Conservation (phyloP, 805 yeast genomes). For the Ogataea ramenticola region DNA sequence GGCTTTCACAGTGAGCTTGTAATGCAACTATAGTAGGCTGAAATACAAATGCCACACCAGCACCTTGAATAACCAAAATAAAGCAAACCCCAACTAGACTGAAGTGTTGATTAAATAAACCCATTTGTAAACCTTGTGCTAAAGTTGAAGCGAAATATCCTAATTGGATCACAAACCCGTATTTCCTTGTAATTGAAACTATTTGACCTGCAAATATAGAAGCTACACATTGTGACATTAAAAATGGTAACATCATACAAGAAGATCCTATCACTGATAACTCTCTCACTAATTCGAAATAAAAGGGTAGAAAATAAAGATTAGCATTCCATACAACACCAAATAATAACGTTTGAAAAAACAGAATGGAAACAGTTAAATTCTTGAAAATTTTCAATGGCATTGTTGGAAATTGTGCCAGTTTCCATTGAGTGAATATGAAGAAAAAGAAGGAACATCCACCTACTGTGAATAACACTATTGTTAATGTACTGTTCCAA, state of each 20-base stretch:
- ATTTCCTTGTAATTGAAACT: constrained; percentile 36
- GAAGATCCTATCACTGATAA: constrained; percentile 32
- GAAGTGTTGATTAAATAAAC: constrained; percentile 22
- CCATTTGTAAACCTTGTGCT: constrained; percentile 32
- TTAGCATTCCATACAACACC: constrained; percentile 43
- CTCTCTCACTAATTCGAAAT: constrained; percentile 39
- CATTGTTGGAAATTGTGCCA: constrained; percentile 45
- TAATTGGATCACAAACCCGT: constrained; percentile 29
- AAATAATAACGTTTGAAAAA: constrained; percentile 35
- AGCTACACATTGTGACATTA: constrained; percentile 32
- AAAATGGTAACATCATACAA: constrained; percentile 35
- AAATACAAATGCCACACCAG: constrained; percentile 42
- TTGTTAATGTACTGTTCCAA: constrained; percentile 45
- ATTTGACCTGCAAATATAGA: constrained; percentile 39
- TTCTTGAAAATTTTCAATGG: constrained; percentile 39
- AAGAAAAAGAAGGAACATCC: constrained; percentile 34
- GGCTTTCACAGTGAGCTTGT: constrained; percentile 42
- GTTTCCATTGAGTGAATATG: constrained; percentile 40
- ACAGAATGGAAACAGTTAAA: constrained; percentile 27
- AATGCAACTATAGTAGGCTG: constrained; percentile 52
- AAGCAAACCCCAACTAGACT: constrained; percentile 29
- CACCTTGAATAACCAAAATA: constrained; percentile 29
- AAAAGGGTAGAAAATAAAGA: constrained; percentile 41
- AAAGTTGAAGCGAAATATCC: constrained; percentile 36
- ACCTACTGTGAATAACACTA: constrained; percentile 36